A percentile compares a stretch with the other conserved stretches of the same genome.
Evolutionary conservation across 371 early-diverging fungal genomes (phyloP).

Genomic region (Mucor sp.): DNA sequence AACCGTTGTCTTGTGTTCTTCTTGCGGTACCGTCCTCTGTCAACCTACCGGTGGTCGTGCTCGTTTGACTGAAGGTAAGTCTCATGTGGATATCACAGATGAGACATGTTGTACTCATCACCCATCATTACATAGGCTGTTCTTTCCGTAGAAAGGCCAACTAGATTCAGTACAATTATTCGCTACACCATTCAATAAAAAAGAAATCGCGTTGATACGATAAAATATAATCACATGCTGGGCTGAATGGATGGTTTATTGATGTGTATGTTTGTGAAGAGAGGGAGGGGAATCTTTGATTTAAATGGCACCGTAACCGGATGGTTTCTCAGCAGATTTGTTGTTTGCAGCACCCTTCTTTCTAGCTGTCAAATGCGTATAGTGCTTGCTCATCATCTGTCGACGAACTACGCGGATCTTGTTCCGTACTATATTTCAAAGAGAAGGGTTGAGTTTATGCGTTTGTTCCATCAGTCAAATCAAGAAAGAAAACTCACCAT

Average conservation of each 20-base stretch:
- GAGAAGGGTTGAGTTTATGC: neutral
- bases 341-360: neutral
- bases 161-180: constrained; percentile 15
- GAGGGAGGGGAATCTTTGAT: neutral
- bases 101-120: neutral
- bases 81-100: constrained; percentile 22
- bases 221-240: neutral
- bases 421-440: constrained; percentile 30
- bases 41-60: constrained; percentile 99
- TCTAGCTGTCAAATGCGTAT: constrained; percentile 4
- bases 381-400: constrained; percentile 29
- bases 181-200: neutral
- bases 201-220: constrained; percentile 4
- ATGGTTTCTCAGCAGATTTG: neutral
- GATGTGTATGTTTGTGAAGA: neutral
- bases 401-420: constrained; percentile 46
- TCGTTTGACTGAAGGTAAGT: constrained; percentile 85
- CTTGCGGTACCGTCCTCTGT: constrained; percentile 95
- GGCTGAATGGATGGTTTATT: neutral
- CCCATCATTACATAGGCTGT: constrained; percentile 39
- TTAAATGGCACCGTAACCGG: constrained; percentile 13
- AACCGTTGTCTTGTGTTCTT: constrained; percentile 95
- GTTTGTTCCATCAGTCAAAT: neutral
- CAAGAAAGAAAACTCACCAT: constrained; percentile 41
- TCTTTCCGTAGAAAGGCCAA: constrained; percentile 55